Evolutionary conservation across 139 green algal species (phyloP), one percentile per base, ranked within the genome.

Genomic region (Choricystis sp.): DNA sequence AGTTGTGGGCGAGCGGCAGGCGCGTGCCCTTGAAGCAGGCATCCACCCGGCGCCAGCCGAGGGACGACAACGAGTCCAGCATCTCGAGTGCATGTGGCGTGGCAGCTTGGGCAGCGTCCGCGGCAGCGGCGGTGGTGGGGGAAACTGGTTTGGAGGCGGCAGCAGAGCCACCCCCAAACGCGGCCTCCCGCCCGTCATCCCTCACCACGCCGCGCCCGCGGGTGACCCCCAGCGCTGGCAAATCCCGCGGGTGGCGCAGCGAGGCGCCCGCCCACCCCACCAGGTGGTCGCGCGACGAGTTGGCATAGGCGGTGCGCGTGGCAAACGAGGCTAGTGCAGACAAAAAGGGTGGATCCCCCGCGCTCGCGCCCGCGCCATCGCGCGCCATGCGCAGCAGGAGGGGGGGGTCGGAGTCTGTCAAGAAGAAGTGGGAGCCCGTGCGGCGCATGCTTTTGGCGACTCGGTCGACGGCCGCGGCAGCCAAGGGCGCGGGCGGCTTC

Each of bases 241-340:
- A 16, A 16, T 52, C 40, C 9, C 9, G 9, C 19, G 82, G 83
- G 58, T 67, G 70, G 25, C 85, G 73, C 29, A 95, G 72, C 3
- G 66, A 79, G 59, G 67, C 71, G 73, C 93, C 93, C 61, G 84
- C 74, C 85, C 82, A 95, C 2, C 81, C 80, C 57, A 94, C 86
- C 31, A 93, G 71, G 69, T 90, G 81, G 71, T 92, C 85, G 1
- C 72, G 70, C 24, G 62, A 65, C 55, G 74, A 76, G 73, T 91
- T 92, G 57, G 83, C 84, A 55, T 87, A 89, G 25, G 65, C 72
- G 2, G 86, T 91, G 4, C 82, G 71, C 0, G 72, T 87, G 61
- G 68, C 57, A 66, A 89, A 92, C 57, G 66, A 60, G 5, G 52
- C n/a, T 21, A 92, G 76, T 0, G 78, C 85, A 1, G 74, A 79